Conservation (phyloP, 352 stramenopile species). For the Pythium insidiosum region DNA sequence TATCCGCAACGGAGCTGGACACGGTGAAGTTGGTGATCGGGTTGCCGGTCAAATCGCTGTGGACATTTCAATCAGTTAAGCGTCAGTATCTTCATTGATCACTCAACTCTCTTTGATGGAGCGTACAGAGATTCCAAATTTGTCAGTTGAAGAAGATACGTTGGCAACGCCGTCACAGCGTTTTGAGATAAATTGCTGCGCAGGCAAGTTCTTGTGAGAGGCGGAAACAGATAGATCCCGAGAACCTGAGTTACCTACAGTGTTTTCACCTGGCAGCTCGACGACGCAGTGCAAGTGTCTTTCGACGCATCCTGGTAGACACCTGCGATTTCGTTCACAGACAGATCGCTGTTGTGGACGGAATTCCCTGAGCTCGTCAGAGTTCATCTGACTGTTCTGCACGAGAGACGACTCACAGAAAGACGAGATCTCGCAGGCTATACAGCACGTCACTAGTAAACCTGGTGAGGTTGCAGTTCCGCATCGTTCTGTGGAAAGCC, state of each 20-base stretch:
- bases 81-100: no score
- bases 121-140: background rate
- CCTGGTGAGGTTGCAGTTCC: constrained; percentile 1
- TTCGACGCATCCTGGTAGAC: constrained; percentile 22
- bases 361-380: no score
- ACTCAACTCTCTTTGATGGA: no score
- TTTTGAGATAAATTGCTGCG: constrained; percentile 3
- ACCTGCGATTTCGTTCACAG: constrained; percentile 20
- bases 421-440: background rate
- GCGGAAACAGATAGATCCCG: no score
- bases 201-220: no score
- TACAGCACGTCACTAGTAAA: background rate
- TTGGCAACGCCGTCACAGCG: background rate
- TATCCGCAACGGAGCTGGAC: background rate
- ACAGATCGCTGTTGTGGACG: no score
- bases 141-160: background rate
- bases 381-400: no score
- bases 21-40: constrained; percentile 2
- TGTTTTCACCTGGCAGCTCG: constrained; percentile 17
- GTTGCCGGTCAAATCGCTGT: constrained; percentile 6
- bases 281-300: constrained; percentile 6
- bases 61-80: background rate
- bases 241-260: constrained; percentile 18
- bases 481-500: constrained; percentile 2
- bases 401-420: no score